Evolutionary conservation across 768 basidiomycete genomes (phyloP).

Genomic region (Leucogyrophana mollusca): DNA sequence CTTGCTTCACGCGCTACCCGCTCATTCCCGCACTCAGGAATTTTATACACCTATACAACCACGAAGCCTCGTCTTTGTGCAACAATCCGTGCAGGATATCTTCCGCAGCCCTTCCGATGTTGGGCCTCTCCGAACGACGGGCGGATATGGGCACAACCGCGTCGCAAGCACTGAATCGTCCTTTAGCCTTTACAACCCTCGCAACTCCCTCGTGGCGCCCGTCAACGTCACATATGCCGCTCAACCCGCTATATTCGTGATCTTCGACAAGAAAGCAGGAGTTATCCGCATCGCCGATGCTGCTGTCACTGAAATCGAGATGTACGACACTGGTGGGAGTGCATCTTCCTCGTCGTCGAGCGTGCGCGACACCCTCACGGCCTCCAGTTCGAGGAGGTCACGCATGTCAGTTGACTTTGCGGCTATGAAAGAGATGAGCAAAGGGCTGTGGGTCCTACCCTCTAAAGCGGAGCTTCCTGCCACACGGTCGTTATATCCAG

Average conservation of each 20-base stretch:
- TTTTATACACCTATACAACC: slow-evolving; percentile 78
- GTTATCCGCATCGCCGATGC: slow-evolving; percentile 80
- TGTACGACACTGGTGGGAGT: slow-evolving; percentile 39
- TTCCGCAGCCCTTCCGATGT: slow-evolving; percentile 43
- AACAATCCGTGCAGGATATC: slow-evolving; percentile 61
- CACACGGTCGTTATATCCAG: slow-evolving; percentile 14
- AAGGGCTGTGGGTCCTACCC: slow-evolving; percentile 25
- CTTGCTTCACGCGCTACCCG: background rate
- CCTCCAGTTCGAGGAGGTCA: slow-evolving; percentile 30
- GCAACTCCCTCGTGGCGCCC: slow-evolving; percentile 28
- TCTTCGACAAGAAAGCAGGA: slow-evolving; percentile 88
- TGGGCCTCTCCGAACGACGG: slow-evolving; percentile 20
- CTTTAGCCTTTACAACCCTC: slow-evolving; percentile 24
- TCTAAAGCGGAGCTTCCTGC: slow-evolving; percentile 23
- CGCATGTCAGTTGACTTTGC: slow-evolving; percentile 45
- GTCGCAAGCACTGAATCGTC: slow-evolving; percentile 40
- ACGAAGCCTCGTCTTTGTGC: slow-evolving; percentile 65
- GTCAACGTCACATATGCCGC: slow-evolving; percentile 53
- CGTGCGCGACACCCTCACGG: slow-evolving; percentile 23
- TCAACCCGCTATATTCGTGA: slow-evolving; percentile 76
- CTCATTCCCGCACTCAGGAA: slow-evolving; percentile 47
- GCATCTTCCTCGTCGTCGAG: slow-evolving; percentile 2
- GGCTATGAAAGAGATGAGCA: slow-evolving; percentile 35
- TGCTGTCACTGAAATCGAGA: slow-evolving; percentile 74
- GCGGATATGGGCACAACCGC: slow-evolving; percentile 37